phyloP scores from a whole-genome alignment of 1,139 yeast species.

The Tardiomyces depauwii region DNA sequence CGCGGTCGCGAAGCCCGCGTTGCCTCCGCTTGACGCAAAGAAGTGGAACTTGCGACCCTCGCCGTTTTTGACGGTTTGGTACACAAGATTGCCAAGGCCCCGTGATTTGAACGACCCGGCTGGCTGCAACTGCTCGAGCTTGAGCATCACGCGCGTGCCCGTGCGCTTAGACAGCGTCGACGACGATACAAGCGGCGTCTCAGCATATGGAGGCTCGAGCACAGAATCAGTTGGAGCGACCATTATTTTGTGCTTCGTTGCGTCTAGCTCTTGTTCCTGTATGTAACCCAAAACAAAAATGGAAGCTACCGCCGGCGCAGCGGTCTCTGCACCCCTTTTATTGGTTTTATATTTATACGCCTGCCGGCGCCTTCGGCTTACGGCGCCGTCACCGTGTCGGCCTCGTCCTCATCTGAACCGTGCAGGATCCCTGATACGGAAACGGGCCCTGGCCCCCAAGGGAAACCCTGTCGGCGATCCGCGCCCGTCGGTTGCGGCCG shows the following conservation, averaged over 20 bases:
- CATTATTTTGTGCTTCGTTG: neutral
- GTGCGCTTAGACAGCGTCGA: conserved; percentile 18
- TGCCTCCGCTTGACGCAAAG: conserved; percentile 67
- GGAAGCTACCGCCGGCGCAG: too few relatives aligned
- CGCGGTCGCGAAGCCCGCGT: conserved; percentile 71
- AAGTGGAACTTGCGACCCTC: conserved; percentile 32
- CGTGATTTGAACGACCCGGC: conserved; percentile 63
- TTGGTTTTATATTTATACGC: too few relatives aligned
- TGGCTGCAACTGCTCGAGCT: conserved; percentile 57
- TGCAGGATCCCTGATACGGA: neutral
- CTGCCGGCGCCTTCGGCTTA: neutral
- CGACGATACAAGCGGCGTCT: conserved; percentile 24
- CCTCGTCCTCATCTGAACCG: neutral
- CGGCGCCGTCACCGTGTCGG: neutral
- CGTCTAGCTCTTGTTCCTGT: too few relatives aligned
- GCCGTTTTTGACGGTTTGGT: conserved; percentile 14
- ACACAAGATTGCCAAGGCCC: conserved; percentile 27
- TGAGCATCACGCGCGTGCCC: conserved; percentile 37
- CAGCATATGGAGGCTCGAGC: conserved; percentile 16
- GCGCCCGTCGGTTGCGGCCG: neutral
- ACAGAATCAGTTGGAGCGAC: neutral
- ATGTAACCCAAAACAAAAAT: too few relatives aligned
- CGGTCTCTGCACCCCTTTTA: too few relatives aligned
- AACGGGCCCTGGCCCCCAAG: neutral
- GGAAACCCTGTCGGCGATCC: neutral